Evolutionary conservation across 257 asterid genomes (phyloP), one percentile per base, ranked within the genome.

Genomic region (Datura wrightii): DNA sequence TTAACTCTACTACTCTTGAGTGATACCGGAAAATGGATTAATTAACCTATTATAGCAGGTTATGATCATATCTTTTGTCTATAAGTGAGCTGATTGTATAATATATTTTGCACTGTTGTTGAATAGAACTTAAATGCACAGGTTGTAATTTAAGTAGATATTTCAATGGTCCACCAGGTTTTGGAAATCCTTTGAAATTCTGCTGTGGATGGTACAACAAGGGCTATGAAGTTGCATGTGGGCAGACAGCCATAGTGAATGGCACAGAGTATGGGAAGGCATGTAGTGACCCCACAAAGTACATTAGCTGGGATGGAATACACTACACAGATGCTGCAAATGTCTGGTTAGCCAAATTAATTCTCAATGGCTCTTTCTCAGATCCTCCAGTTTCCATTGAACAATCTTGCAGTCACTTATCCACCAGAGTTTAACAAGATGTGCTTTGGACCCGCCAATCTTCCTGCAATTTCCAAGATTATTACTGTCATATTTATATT

Each of bases 241-340:
- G 93, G 2, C 66, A 60, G 74, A 91, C 83, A 24, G 81, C 72
- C 15, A 62, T n/a, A 34, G 65, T 88, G 72, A 90, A 91, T 66
- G 91, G 90, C 13, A 87, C 88, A n/a, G 70, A 65, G 8, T 14
- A 72, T 4, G 85, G 87, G 14, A 83, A 87, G 50, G 85, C 90
- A 8, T 88, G 94, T 56, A 83, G 50, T 78, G 66, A 90, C 80
- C 79, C 90, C 3, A 63, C 82, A 1, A 56, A 79, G 15, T 86
- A 65, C 62, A 85, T 90, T 63, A 91, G 89, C 39, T 91, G 94
- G 94, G 94, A 91, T 70, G 92, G 92, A 13, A 83, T 80, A 53
- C 92, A 91, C 59, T 90, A 91, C 80, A 83, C 92, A 1, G 86
- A 91, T 24, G 90, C 90, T 14, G 91, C 92, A 2, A 91, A 91